Percentiles rank a stretch among this genome's conserved stretches.
Conservation (phyloP, 768 basidiomycete species). For the Hericium rajendrae region DNA sequence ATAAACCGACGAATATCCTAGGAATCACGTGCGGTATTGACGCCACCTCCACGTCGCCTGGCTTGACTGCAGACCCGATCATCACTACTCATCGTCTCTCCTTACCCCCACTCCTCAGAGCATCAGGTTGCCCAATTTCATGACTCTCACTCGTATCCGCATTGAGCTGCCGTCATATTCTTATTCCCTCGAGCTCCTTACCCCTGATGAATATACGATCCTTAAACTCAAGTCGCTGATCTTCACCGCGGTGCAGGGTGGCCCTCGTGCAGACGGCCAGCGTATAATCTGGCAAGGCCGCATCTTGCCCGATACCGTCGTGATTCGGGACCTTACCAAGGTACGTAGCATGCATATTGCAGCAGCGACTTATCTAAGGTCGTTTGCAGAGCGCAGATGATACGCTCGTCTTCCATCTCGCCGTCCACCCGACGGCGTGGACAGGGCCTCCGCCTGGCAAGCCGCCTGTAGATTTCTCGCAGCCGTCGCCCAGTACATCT, state of each 20-base stretch:
- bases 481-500: constrained; percentile 4
- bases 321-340: constrained; percentile 61
- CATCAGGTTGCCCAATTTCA: neutral
- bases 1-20: neutral
- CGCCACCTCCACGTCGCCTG: constrained; percentile 6
- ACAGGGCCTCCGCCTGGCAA: constrained; percentile 37
- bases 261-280: constrained; percentile 61
- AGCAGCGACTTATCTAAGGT: neutral
- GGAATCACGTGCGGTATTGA: neutral
- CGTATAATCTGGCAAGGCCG: constrained; percentile 71
- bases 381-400: constrained; percentile 40
- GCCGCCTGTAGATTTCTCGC: constrained; percentile 6
- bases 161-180: constrained; percentile 74
- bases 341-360: constrained; percentile 25
- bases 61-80: neutral
- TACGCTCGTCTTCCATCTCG: constrained; percentile 57
- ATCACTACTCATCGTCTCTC: neutral
- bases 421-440: constrained; percentile 79
- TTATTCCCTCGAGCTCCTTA: constrained; percentile 50
- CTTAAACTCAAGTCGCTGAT: constrained; percentile 63
- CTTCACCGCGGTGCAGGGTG: constrained; percentile 46
- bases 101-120: neutral
- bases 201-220: constrained; percentile 40
- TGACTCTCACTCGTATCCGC: constrained; percentile 29
- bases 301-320: constrained; percentile 53